Evolutionary conservation across 2,329 filamentous ascomycete genomes (phyloP).

Genomic region (Madurella fahalii): DNA sequence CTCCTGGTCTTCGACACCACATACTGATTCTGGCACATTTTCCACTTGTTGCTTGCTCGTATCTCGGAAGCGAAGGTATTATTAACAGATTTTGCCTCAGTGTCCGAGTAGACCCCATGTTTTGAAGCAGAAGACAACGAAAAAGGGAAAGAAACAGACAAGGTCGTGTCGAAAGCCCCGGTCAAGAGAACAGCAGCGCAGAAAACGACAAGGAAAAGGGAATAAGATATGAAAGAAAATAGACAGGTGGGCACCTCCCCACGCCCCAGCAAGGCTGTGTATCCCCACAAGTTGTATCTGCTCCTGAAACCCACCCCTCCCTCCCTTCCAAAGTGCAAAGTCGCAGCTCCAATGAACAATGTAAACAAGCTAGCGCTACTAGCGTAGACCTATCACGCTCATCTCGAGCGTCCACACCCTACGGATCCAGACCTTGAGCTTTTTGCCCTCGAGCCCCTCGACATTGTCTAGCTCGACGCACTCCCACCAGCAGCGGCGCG

Average conservation of each 20-base stretch:
- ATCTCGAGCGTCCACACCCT: conserved; percentile 99
- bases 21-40: background rate
- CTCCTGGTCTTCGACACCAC: background rate
- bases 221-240: conserved; percentile 11
- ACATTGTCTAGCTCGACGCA: conserved; percentile 87
- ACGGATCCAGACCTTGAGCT: conserved; percentile 96
- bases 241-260: background rate
- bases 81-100: conserved; percentile 15
- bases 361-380: background rate
- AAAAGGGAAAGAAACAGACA: background rate
- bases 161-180: background rate
- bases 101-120: conserved; percentile 10
- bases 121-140: background rate
- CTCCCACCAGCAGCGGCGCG: conserved; percentile 97
- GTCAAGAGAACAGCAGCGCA: background rate
- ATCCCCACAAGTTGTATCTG: background rate
- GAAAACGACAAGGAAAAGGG: background rate
- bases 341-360: background rate
- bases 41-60: background rate
- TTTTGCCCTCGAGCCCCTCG: conserved; percentile 58
- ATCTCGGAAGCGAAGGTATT: conserved; percentile 11
- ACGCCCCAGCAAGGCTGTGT: conserved; percentile 1
- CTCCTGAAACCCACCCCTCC: background rate
- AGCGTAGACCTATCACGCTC: conserved; percentile 85
- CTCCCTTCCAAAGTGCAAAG: background rate